Conservation (phyloP, 2,329 filamentous ascomycete genomes). For the Fusarium proliferatum region DNA sequence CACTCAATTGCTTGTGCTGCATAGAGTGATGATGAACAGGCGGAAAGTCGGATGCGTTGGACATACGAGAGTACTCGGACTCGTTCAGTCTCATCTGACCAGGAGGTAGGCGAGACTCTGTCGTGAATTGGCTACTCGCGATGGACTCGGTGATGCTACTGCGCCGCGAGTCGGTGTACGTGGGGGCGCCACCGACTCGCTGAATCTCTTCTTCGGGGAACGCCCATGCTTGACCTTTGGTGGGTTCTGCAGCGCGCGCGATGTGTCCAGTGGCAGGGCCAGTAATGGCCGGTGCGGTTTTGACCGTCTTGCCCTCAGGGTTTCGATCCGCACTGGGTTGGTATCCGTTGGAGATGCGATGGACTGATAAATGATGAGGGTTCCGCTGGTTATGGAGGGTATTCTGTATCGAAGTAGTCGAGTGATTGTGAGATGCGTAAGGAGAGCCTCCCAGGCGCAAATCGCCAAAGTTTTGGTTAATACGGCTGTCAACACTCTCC, state of each 20-base stretch:
- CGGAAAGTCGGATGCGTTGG: constrained; percentile 66
- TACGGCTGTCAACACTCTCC: constrained; percentile 83
- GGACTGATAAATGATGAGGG: constrained; percentile 64
- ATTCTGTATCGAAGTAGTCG: constrained; percentile 78
- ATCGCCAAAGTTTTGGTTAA: constrained; percentile 77
- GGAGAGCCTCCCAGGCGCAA: constrained; percentile 75
- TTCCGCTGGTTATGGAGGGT: constrained; percentile 75
- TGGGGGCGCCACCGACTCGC: constrained; percentile 58
- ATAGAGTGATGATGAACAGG: constrained; percentile 78
- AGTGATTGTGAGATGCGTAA: constrained; percentile 81
- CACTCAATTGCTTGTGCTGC: constrained; percentile 77
- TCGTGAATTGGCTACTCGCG: constrained; percentile 82
- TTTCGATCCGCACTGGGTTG: constrained; percentile 69
- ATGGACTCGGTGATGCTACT: constrained; percentile 83
- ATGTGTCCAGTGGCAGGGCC: constrained; percentile 73
- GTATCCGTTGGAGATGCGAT: constrained; percentile 74
- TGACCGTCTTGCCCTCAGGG: constrained; percentile 66
- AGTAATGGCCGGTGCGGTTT: constrained; percentile 80
- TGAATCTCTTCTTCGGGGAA: constrained; percentile 80
- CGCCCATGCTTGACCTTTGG: constrained; percentile 85
- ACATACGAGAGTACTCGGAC: constrained; percentile 61
- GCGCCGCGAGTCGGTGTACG: constrained; percentile 73
- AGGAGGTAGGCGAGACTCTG: constrained; percentile 76
- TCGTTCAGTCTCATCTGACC: constrained; percentile 81
- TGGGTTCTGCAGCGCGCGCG: constrained; percentile 79